These are phyloP conservation scores for Alternaria metachromatica DNA, from an alignment of 2,329 filamentous ascomycete species.

Conservation along the genomic window DNA sequence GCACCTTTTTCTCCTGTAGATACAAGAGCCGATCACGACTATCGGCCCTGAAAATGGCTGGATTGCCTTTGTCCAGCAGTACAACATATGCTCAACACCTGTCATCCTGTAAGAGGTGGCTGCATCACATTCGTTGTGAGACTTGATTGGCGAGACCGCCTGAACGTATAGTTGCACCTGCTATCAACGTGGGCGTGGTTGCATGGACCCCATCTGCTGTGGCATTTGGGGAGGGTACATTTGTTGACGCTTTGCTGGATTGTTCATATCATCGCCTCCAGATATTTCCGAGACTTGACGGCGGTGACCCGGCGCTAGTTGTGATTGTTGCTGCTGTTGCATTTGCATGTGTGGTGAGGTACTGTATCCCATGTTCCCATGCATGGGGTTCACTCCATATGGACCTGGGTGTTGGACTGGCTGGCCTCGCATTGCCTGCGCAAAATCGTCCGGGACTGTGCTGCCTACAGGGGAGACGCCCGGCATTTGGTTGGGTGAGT, in stretches of 20 bases:
- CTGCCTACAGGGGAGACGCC: conserved; percentile 64
- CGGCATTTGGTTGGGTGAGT: conserved; percentile 65
- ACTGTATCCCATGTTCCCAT: conserved; percentile 48
- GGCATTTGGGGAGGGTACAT: conserved; percentile 58
- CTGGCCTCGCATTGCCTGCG: conserved; percentile 52
- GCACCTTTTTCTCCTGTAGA: neutral
- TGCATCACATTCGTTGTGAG: neutral
- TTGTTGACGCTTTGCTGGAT: conserved; percentile 64
- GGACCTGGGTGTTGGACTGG: conserved; percentile 44
- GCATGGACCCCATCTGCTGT: conserved; percentile 57
- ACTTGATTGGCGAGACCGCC: neutral
- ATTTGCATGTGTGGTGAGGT: conserved; percentile 50
- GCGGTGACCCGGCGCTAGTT: conserved; percentile 51
- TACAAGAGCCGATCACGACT: conserved; percentile 11
- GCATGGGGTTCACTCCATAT: conserved; percentile 47
- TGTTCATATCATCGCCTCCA: conserved; percentile 58
- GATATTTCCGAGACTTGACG: conserved; percentile 68
- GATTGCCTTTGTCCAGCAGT: neutral
- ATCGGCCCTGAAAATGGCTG: neutral
- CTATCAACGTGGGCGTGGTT: conserved; percentile 55
- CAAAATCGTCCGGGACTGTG: conserved; percentile 55
- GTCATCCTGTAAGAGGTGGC: neutral
- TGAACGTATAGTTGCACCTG: neutral
- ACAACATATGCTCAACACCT: conserved; percentile 2
- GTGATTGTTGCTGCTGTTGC: conserved; percentile 38